A percentile compares a stretch with the other conserved stretches of the same genome.
Evolutionary conservation across 2,329 filamentous ascomycete species (phyloP).

Genomic region (Bipolaris bicolor): DNA sequence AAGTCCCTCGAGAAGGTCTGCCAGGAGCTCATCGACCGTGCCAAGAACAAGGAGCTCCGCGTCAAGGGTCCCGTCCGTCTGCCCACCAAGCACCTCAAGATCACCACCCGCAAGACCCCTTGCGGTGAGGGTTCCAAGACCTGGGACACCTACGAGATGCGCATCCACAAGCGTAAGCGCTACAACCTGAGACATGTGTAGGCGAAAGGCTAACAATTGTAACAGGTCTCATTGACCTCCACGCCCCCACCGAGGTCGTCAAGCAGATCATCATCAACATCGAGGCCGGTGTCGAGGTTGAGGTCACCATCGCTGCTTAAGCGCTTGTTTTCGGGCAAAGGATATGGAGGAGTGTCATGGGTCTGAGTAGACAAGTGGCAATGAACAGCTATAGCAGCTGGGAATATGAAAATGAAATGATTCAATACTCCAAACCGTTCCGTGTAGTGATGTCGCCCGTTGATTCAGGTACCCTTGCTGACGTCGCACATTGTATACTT

Average conservation of each 20-base stretch:
- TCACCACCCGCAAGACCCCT: slow-evolving; percentile 98
- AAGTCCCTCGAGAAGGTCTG: slow-evolving; percentile 87
- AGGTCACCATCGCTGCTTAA: slow-evolving; percentile 89
- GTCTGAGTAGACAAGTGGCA: slow-evolving; percentile 29
- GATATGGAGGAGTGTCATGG: slow-evolving; percentile 15
- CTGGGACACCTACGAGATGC: slow-evolving; percentile 99
- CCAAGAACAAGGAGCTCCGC: slow-evolving; percentile 96
- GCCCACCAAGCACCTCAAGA: slow-evolving; percentile 94
- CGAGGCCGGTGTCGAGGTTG: slow-evolving; percentile 90
- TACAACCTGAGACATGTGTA: not conserved
- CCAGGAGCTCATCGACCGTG: slow-evolving; percentile 96
- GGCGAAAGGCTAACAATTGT: slow-evolving; percentile 1
- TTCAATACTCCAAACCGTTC: slow-evolving; percentile 11
- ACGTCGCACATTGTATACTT: not conserved
- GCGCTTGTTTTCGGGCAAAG: slow-evolving; percentile 24
- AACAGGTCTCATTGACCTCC: slow-evolving; percentile 81
- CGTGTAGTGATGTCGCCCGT: not conserved
- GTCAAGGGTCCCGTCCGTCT: slow-evolving; percentile 98
- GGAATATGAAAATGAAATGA: slow-evolving; percentile 30
- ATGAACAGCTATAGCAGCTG: slow-evolving; percentile 34
- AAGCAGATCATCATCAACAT: slow-evolving; percentile 98
- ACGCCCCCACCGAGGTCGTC: slow-evolving; percentile 96
- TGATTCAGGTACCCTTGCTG: not conserved
- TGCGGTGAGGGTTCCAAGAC: slow-evolving; percentile 99
- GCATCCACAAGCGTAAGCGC: slow-evolving; percentile 87